Evolutionary conservation across 345 rosid genomes (phyloP).

Genomic region (Brassica cretica): DNA sequence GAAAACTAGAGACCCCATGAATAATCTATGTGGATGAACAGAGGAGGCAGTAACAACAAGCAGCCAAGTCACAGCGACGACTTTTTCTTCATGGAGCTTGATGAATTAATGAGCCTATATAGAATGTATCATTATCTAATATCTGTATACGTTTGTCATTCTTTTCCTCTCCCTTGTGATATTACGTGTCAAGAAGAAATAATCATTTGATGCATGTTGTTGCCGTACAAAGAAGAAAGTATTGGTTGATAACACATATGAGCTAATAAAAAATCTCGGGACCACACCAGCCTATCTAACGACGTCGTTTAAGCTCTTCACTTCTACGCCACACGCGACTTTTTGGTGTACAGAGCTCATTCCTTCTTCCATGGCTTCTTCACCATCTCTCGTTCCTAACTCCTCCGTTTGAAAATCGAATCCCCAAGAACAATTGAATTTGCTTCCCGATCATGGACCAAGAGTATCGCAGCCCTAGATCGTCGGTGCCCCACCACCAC

Average conservation of each 20-base stretch:
- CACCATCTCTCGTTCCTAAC: neutral
- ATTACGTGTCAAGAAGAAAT: neutral
- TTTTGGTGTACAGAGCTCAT: neutral
- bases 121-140: neutral
- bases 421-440: neutral
- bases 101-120: neutral
- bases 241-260: neutral
- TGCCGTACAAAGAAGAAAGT: neutral
- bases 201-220: neutral
- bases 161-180: neutral
- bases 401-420: conserved; percentile 15
- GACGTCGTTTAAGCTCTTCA: conserved; percentile 6
- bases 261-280: neutral
- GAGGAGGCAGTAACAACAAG: conserved; percentile 2
- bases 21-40: neutral
- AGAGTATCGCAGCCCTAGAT: conserved; percentile 30
- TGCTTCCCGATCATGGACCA: conserved; percentile 21
- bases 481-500: conserved; percentile 43
- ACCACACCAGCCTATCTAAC: neutral
- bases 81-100: neutral
- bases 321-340: conserved; percentile 10
- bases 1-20: neutral
- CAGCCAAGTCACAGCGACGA: neutral
- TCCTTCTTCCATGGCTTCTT: conserved; percentile 25
- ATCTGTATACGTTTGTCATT: neutral